Evolutionary conservation across 2,329 filamentous ascomycete genomes (phyloP).

Genomic region (Hypocrella siamensis): DNA sequence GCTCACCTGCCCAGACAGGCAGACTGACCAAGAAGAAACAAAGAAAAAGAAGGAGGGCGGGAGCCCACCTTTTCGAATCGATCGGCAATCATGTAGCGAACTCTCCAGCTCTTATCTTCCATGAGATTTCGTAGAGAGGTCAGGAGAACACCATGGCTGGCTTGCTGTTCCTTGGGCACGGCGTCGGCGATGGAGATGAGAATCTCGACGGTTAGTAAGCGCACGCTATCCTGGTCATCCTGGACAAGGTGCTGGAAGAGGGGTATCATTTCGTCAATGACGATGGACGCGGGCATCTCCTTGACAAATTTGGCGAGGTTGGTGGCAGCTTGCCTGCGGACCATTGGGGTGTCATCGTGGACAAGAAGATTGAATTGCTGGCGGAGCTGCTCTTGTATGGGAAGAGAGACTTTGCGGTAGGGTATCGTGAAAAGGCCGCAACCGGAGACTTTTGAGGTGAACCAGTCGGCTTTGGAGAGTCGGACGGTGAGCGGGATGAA

Average conservation of each 20-base stretch:
- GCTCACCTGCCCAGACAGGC: too few relatives aligned
- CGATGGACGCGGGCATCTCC: conserved; percentile 80
- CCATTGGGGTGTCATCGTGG: conserved; percentile 98
- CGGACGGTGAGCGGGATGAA: conserved; percentile 93
- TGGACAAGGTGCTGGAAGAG: conserved; percentile 92
- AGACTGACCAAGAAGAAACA: not conserved
- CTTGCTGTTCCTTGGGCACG: conserved; percentile 94
- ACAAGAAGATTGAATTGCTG: conserved; percentile 87
- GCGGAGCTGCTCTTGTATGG: conserved; percentile 81
- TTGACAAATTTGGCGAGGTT: conserved; percentile 96
- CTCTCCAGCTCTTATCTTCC: conserved; percentile 98
- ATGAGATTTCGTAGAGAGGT: conserved; percentile 85
- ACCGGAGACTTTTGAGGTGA: conserved; percentile 96
- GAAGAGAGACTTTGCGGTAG: conserved; percentile 77
- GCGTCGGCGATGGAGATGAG: conserved; percentile 93
- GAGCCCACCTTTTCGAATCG: conserved; percentile 77
- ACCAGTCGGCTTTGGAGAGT: conserved; percentile 98
- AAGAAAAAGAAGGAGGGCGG: too few relatives aligned
- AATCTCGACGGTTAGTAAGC: conserved; percentile 88
- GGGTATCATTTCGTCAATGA: conserved; percentile 98
- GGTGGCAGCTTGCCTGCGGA: conserved; percentile 88
- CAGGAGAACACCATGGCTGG: conserved; percentile 84
- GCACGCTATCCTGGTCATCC: conserved; percentile 95
- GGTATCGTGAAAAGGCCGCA: conserved; percentile 89
- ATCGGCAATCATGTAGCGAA: conserved; percentile 98